phyloP scores from a whole-genome alignment of 148 eudicot species.

The Arbutus unedo region DNA sequence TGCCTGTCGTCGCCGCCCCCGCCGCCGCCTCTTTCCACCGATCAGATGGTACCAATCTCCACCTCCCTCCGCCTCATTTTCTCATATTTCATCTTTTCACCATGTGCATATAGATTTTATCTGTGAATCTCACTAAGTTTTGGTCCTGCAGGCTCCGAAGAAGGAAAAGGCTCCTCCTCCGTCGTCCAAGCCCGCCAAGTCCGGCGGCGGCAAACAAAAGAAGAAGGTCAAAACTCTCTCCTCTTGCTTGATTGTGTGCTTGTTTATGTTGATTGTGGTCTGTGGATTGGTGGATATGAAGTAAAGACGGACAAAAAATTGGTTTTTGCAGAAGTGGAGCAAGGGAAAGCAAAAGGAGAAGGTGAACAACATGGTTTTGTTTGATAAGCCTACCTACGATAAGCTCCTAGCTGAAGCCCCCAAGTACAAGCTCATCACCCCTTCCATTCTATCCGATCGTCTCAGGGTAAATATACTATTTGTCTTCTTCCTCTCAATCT shows the following conservation, averaged over 20 bases:
- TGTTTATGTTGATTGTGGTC: not conserved
- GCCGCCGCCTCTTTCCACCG: not conserved
- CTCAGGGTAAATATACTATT: conserved; percentile 49
- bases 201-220: conserved; percentile 98
- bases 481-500: not conserved
- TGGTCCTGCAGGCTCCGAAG: conserved; percentile 69
- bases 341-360: conserved; percentile 99
- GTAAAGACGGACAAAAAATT: not conserved
- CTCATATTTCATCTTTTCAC: not conserved
- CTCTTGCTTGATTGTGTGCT: not conserved
- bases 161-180: conserved; percentile 80
- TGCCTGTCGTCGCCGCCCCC: not conserved
- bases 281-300: conserved; percentile 2
- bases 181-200: conserved; percentile 89
- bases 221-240: conserved; percentile 54
- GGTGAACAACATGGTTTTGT: conserved; percentile 97
- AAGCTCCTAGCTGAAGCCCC: conserved; percentile 75
- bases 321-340: conserved; percentile 74
- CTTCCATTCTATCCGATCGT: conserved; percentile 83
- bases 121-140: not conserved
- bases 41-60: conserved; percentile 17
- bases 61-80: not conserved
- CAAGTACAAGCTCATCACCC: conserved; percentile 82
- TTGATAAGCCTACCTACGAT: conserved; percentile 81
- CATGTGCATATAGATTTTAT: not conserved